These are phyloP conservation scores for Aquilaria agallochum DNA, from an alignment of 441 rosid species.

Conservation along the genomic window DNA sequence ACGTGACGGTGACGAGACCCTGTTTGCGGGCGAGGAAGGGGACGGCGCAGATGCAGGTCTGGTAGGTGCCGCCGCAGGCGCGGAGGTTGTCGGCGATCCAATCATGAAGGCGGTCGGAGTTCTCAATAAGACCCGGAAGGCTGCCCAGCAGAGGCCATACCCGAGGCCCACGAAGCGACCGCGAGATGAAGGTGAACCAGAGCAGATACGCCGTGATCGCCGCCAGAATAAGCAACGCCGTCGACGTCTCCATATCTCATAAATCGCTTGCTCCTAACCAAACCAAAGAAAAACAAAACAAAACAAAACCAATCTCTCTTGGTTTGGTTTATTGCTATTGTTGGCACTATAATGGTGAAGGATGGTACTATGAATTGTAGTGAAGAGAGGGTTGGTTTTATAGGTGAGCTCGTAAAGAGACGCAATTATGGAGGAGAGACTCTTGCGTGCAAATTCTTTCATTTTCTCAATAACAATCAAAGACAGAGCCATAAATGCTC, in stretches of 20 bases:
- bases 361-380: conserved; percentile 19
- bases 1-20: conserved; percentile 97
- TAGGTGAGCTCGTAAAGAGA: conserved; percentile 44
- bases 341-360: background rate
- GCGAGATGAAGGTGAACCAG: conserved; percentile 90
- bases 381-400: conserved; percentile 26
- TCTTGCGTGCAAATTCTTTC: conserved; percentile 29
- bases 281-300: too few species aligned
- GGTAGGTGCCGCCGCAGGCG: conserved; percentile 95
- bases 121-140: conserved; percentile 88
- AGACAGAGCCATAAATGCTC: too few species aligned
- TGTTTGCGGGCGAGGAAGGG: conserved; percentile 81
- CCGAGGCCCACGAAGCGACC: conserved; percentile 80
- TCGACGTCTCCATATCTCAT: conserved; percentile 49
- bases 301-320: too few species aligned
- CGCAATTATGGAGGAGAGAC: conserved; percentile 63
- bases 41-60: conserved; percentile 89
- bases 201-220: conserved; percentile 69
- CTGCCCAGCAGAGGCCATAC: conserved; percentile 92
- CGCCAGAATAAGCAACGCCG: conserved; percentile 57
- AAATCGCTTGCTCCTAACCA: too few species aligned
- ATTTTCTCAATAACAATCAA: too few species aligned
- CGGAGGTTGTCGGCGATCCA: conserved; percentile 97
- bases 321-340: too few species aligned
- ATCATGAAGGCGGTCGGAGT: conserved; percentile 88